Percentiles rank a stretch among this genome's conserved stretches.
phyloP scores from a whole-genome alignment of 345 rosid genomes.

The Theobroma cacao region DNA sequence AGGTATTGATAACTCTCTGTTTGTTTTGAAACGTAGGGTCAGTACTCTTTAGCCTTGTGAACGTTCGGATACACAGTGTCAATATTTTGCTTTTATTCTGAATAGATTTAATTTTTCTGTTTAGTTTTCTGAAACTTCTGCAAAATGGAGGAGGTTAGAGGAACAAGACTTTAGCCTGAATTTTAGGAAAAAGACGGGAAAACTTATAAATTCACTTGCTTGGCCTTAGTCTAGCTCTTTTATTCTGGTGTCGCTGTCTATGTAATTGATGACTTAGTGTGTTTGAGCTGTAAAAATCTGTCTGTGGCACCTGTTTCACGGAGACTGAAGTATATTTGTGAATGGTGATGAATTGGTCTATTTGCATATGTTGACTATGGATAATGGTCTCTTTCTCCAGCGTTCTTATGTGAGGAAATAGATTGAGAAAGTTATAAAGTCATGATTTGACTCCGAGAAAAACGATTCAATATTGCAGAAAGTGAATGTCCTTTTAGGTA shows the following conservation, averaged over 20 bases:
- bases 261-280: neutral
- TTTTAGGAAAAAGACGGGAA: neutral
- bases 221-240: neutral
- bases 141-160: neutral
- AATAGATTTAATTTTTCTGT: neutral
- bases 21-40: neutral
- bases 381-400: neutral
- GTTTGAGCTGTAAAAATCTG: slow-evolving; percentile 3
- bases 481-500: neutral
- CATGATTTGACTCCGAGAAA: neutral
- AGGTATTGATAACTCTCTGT: neutral
- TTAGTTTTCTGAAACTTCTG: neutral
- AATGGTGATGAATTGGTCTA: neutral
- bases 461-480: neutral
- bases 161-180: no score
- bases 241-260: neutral
- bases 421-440: neutral
- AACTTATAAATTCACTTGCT: neutral
- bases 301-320: neutral
- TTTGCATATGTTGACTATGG: neutral
- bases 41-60: neutral
- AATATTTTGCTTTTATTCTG: neutral
- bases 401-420: neutral
- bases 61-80: neutral
- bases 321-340: neutral